Conservation (phyloP, 805 yeast genomes). For the Lachancea sp. region DNA sequence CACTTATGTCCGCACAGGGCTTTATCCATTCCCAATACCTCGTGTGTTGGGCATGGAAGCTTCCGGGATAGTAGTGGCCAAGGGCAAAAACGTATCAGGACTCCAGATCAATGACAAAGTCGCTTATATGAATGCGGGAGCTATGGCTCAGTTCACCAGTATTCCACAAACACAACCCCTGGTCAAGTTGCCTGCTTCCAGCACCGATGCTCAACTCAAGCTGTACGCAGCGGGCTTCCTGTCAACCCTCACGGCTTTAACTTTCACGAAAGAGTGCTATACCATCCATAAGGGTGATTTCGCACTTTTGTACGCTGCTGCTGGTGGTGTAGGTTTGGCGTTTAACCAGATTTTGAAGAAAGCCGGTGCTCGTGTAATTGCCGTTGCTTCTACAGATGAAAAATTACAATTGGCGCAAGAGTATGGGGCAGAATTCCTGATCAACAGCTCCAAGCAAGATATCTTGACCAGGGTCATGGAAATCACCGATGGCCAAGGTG, state of each 20-base stretch:
- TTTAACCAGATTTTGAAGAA: conserved; percentile 56
- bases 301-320: conserved; percentile 83
- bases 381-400: conserved; percentile 71
- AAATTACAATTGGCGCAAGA: conserved; percentile 60
- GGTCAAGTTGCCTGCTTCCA: conserved; percentile 43
- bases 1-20: conserved; percentile 71
- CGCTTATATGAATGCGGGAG: conserved; percentile 43
- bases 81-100: conserved; percentile 51
- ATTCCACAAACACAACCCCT: conserved; percentile 34
- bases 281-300: conserved; percentile 61
- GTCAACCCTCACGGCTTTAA: conserved; percentile 76
- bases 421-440: conserved; percentile 70
- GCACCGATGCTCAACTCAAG: conserved; percentile 45
- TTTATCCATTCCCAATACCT: conserved; percentile 61
- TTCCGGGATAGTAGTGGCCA: conserved; percentile 58
- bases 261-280: conserved; percentile 63
- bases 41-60: conserved; percentile 68
- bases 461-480: conserved; percentile 49
- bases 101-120: conserved; percentile 66
- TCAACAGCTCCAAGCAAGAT: conserved; percentile 53
- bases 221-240: conserved; percentile 54
- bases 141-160: conserved; percentile 74
- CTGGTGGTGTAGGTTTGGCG: conserved; percentile 86
- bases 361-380: conserved; percentile 77
- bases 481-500: conserved; percentile 62